Conservation (phyloP, 179 eudicot genomes). For the Actinidia chinensis region DNA sequence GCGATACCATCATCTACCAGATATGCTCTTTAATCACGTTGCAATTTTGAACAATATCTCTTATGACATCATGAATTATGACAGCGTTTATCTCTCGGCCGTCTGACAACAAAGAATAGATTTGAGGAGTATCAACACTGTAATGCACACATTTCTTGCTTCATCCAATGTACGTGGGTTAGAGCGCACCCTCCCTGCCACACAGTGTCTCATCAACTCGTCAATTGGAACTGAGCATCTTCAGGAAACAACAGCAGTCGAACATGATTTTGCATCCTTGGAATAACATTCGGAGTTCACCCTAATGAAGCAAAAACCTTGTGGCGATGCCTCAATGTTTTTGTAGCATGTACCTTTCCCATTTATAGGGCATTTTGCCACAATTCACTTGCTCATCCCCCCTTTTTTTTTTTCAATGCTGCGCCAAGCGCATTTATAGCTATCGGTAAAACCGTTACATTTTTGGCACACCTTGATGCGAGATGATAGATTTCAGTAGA, state of each 20-base stretch:
- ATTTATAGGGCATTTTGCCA: slow-evolving; percentile 21
- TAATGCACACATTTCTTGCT: background rate
- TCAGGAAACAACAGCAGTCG: slow-evolving; percentile 24
- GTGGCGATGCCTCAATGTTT: slow-evolving; percentile 2
- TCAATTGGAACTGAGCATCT: slow-evolving; percentile 15
- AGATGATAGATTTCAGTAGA: background rate
- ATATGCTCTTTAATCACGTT: background rate
- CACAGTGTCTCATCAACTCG: background rate
- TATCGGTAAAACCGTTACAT: background rate
- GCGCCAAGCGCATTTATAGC: slow-evolving; percentile 20
- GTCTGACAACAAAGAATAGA: background rate
- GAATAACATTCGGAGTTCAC: slow-evolving; percentile 6
- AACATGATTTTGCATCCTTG: background rate
- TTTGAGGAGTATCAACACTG: background rate
- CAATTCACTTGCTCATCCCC: background rate
- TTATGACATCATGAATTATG: slow-evolving; percentile 10
- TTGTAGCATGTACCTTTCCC: background rate
- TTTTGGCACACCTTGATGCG: background rate
- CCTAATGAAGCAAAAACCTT: background rate
- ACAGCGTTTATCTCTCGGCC: background rate
- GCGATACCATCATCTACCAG: background rate
- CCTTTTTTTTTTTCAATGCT: slow-evolving; percentile 22
- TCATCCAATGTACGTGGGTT: background rate
- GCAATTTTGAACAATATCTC: background rate
- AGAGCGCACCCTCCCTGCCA: background rate